phyloP scores from a whole-genome alignment of 768 basidiomycete genomes.

The Sporobolomyces roseus region DNA sequence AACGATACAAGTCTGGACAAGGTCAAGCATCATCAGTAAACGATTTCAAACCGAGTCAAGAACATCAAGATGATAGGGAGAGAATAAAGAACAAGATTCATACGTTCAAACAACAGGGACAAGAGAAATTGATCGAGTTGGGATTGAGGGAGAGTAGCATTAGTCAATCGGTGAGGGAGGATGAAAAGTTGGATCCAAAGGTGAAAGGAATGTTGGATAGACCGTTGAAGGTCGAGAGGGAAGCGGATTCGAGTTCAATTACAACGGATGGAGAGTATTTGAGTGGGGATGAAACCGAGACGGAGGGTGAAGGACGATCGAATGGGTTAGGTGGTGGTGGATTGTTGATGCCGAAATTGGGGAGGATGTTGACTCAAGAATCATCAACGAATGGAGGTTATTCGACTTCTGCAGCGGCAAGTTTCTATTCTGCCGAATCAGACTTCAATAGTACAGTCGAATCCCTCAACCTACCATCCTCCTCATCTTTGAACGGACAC shows the following conservation, averaged over 20 bases:
- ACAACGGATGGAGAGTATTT: background rate
- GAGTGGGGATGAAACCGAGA: background rate
- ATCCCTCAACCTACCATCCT: background rate
- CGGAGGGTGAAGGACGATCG: background rate
- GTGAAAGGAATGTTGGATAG: background rate
- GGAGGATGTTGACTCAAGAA: background rate
- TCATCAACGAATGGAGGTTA: background rate
- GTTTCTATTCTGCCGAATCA: slow-evolving; percentile 24
- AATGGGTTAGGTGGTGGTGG: background rate
- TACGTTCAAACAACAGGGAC: no score
- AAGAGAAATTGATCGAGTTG: background rate
- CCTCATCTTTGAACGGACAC: background rate
- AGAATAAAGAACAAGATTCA: no score
- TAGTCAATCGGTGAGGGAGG: background rate
- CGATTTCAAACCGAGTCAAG: no score
- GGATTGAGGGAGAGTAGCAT: slow-evolving; percentile 1
- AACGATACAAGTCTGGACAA: no score
- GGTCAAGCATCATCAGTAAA: no score
- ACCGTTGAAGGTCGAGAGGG: background rate
- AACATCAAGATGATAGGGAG: no score
- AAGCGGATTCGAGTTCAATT: background rate
- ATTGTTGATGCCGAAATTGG: background rate
- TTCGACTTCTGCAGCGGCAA: background rate
- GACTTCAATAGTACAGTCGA: background rate
- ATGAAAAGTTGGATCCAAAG: background rate